Evolutionary conservation across 345 rosid genomes (phyloP).

Genomic region (Hypericum perforatum): DNA sequence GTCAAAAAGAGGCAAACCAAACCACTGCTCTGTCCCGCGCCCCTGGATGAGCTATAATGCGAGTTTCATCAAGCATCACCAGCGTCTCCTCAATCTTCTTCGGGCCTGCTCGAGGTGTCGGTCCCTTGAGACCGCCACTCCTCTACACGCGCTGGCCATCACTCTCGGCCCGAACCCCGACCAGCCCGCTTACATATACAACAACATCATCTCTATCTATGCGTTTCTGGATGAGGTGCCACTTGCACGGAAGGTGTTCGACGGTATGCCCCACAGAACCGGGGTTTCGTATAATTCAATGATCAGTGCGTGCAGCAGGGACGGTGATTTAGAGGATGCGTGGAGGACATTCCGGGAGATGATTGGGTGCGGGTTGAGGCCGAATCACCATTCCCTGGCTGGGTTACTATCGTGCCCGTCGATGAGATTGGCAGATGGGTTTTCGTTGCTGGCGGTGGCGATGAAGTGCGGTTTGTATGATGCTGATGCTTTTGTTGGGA

Average conservation of each 20-base stretch:
- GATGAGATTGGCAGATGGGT: conserved; percentile 31
- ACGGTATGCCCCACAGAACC: conserved; percentile 52
- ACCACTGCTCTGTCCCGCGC: no score
- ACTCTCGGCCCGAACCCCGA: conserved; percentile 28
- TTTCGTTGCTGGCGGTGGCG: conserved; percentile 52
- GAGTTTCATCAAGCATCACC: conserved; percentile 13
- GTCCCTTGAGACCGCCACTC: conserved; percentile 37
- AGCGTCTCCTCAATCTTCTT: conserved; percentile 42
- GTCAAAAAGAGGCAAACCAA: no score
- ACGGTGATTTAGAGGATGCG: conserved; percentile 31
- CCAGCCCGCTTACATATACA: conserved; percentile 46
- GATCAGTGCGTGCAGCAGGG: conserved; percentile 37
- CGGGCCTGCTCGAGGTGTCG: conserved; percentile 31
- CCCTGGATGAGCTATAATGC: neutral
- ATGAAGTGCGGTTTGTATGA: conserved; percentile 48
- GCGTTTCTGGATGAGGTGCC: conserved; percentile 23
- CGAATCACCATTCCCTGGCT: conserved; percentile 44
- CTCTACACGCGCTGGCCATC: conserved; percentile 61
- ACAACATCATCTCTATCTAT: conserved; percentile 43
- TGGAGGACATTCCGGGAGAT: conserved; percentile 33
- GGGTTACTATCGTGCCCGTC: conserved; percentile 49
- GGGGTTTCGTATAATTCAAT: conserved; percentile 47
- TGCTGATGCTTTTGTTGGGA: conserved; percentile 60
- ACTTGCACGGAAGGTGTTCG: conserved; percentile 50
- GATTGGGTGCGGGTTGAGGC: conserved; percentile 38